Evolutionary conservation across 1,284 basidiomycete genomes (phyloP), one percentile per base, ranked within the genome.

Genomic region (Cronartium quercuum): DNA sequence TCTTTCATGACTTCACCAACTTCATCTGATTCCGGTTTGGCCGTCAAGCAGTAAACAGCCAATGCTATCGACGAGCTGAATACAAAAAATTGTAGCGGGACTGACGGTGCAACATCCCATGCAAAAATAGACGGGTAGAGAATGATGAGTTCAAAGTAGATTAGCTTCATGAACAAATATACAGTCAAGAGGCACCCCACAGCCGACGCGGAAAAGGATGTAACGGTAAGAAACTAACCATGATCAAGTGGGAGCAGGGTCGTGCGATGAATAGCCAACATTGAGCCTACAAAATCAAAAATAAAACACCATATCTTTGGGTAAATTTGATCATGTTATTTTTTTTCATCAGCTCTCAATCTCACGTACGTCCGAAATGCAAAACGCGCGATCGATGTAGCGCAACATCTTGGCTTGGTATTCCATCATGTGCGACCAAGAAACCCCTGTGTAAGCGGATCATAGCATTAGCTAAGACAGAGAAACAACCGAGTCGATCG

Each of bases 1-100:
- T n/a, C n/a, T n/a, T n/a, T n/a, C n/a, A n/a, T n/a, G n/a, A n/a
- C n/a, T n/a, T n/a, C n/a, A n/a, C n/a, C n/a, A n/a, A n/a, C n/a
- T 6, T 63, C 68, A 55, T 55, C 60, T 18, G 61, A 60, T 12
- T 13, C 34, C 24, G 61, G 62, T n/a, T 64, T 44, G n/a, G 44
- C 42, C n/a, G 68, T 71, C 40, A 71, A 51, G 24, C 68, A 71
- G 51, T 63, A 71, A 29, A 71, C 68, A 21, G 68, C 68, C 51
- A 71, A 62, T 34, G 68, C 61, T 24, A 71, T 71, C 1, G 41
- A 51, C 1, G 68, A 44, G 21, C 42, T 63, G 29, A 71, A 24
- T n/a, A 63, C 61, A 41, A 63, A 63, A 29, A 71, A 64, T 37
- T 71, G 60, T 24, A 71, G 51, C 15, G 68, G 61, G n/a, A 64